phyloP scores from a whole-genome alignment of 1,284 basidiomycete species.

The Trichosporon coremiiforme region DNA sequence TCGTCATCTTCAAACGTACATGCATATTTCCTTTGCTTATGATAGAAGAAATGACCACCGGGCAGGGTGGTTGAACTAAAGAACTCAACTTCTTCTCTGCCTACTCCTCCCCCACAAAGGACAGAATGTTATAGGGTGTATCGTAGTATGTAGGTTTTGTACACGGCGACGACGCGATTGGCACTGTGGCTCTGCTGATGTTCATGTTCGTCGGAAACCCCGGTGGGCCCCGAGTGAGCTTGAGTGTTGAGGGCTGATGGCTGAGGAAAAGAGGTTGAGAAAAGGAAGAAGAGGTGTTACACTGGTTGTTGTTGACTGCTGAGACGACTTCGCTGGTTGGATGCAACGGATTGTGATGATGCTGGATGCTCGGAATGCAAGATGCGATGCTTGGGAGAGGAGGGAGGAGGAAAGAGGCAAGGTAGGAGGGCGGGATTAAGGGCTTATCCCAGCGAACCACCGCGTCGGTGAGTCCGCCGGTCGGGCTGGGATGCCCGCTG shows the following conservation, averaged over 20 bases:
- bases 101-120: neutral
- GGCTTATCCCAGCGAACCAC: conserved; percentile 21
- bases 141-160: conserved; percentile 8
- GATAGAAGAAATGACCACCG: conserved; percentile 1
- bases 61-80: neutral
- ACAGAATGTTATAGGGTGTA: conserved; percentile 5
- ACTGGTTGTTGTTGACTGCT: neutral
- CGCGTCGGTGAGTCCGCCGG: conserved; percentile 21
- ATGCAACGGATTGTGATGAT: conserved; percentile 3
- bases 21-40: conserved; percentile 19
- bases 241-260: neutral
- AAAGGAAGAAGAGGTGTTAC: neutral
- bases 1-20: conserved; percentile 12
- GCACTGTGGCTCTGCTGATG: neutral
- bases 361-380: conserved; percentile 8
- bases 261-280: neutral
- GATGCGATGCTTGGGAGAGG: neutral
- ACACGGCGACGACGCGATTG: conserved; percentile 2
- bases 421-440: too few relatives aligned
- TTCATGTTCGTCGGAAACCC: neutral
- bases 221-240: neutral
- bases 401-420: neutral
- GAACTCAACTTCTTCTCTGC: neutral
- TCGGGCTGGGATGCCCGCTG: conserved; percentile 4
- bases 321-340: conserved; percentile 3